phyloP scores from a whole-genome alignment of 2,329 filamentous ascomycete genomes.

The Fusarium hostae region DNA sequence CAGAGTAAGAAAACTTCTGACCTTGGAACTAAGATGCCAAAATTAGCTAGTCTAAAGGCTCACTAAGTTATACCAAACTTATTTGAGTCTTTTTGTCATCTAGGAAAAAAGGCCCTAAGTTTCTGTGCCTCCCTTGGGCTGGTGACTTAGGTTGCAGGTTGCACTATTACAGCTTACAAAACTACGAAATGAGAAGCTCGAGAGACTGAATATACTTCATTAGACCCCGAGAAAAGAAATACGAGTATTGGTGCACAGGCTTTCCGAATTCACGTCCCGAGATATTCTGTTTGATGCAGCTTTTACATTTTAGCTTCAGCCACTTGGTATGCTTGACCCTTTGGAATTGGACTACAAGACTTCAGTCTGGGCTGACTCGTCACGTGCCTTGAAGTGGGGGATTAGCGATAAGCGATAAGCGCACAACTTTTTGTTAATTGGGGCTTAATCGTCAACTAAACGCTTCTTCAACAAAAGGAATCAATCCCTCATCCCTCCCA shows the following conservation, averaged over 20 bases:
- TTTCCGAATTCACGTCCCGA: background rate
- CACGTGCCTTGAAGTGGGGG: slow-evolving; percentile 4
- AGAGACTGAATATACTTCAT: background rate
- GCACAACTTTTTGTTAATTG: slow-evolving; percentile 36
- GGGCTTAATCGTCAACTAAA: slow-evolving; percentile 29
- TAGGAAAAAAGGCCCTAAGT: background rate
- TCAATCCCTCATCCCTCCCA: slow-evolving; percentile 34
- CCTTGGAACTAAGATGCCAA: background rate
- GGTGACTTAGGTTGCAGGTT: background rate
- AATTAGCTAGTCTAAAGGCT: background rate
- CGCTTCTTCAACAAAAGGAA: slow-evolving; percentile 34
- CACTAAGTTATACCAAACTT: background rate
- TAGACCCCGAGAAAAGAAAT: background rate
- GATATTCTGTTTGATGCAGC: background rate
- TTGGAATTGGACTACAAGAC: background rate
- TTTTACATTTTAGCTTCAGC: background rate
- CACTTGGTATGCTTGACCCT: background rate
- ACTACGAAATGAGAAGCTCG: background rate
- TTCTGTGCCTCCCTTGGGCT: background rate
- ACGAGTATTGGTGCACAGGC: background rate
- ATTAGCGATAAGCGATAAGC: slow-evolving; percentile 31
- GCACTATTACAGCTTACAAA: background rate
- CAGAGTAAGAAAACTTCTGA: background rate
- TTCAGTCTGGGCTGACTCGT: background rate
- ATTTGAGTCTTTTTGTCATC: background rate